These are phyloP conservation scores for Colletotrichum euphorbiae DNA, from an alignment of 2,329 filamentous ascomycete species.

Conservation along the genomic window DNA sequence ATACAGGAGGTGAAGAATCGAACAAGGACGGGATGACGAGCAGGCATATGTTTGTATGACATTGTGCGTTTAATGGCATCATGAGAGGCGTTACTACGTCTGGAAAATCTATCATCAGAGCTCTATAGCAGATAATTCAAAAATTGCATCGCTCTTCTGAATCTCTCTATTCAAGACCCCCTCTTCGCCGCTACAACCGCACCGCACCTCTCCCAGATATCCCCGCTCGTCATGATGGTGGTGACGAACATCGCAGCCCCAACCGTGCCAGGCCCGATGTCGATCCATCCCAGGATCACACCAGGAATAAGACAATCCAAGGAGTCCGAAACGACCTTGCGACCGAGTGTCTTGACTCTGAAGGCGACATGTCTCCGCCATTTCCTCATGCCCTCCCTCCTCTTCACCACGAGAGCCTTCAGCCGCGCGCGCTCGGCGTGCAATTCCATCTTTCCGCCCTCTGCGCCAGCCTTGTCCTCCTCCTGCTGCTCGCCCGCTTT, in stretches of 20 bases:
- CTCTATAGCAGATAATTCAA: not conserved
- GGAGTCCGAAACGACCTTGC: slow-evolving; percentile 65
- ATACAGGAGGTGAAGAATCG: too few species aligned
- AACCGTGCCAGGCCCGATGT: slow-evolving; percentile 62
- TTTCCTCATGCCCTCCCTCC: slow-evolving; percentile 48
- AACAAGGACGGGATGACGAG: not conserved
- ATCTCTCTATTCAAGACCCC: not conserved
- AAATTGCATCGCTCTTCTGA: too few species aligned
- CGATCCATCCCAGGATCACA: slow-evolving; percentile 69
- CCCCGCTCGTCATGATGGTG: slow-evolving; percentile 69
- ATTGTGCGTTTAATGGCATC: not conserved
- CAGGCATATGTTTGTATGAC: not conserved
- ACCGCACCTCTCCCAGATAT: slow-evolving; percentile 69
- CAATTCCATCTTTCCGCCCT: slow-evolving; percentile 27
- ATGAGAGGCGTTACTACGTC: not conserved
- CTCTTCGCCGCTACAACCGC: slow-evolving; percentile 3
- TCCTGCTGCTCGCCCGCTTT: slow-evolving; percentile 16
- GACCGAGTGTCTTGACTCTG: slow-evolving; percentile 52
- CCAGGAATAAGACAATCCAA: slow-evolving; percentile 74
- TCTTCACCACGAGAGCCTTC: slow-evolving; percentile 48
- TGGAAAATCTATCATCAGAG: not conserved
- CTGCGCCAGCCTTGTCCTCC: not conserved
- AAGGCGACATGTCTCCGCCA: slow-evolving; percentile 47
- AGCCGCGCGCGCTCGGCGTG: slow-evolving; percentile 52
- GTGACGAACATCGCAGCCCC: slow-evolving; percentile 70